A percentile compares a stretch with the other conserved stretches of the same genome.
These are phyloP conservation scores for Pulveroboletus sp. DNA, from an alignment of 768 basidiomycete species.

Conservation along the genomic window DNA sequence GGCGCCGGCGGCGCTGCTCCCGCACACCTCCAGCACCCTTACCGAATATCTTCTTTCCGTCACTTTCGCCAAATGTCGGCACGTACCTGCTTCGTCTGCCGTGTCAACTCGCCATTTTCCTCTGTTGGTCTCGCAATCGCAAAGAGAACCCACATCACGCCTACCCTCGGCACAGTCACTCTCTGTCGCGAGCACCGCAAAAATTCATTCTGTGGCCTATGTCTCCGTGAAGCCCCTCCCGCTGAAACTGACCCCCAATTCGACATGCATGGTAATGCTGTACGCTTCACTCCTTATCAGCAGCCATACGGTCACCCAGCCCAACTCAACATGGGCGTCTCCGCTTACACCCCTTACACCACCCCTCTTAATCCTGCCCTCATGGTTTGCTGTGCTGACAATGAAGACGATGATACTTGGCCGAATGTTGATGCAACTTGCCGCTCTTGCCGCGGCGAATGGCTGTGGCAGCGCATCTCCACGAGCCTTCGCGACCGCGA, in stretches of 20 bases:
- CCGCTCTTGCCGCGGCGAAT: conserved; percentile 61
- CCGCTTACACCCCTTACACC: conserved; percentile 25
- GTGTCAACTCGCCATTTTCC: conserved; percentile 58
- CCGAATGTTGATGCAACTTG: conserved; percentile 67
- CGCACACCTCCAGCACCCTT: conserved; percentile 29
- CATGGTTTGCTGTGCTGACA: conserved; percentile 56
- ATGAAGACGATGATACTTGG: conserved; percentile 72
- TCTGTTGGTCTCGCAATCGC: conserved; percentile 49
- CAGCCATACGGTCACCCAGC: conserved; percentile 26
- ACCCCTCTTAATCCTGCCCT: conserved; percentile 25
- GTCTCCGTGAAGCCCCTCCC: conserved; percentile 59
- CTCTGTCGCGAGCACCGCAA: conserved; percentile 67
- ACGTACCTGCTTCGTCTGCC: conserved; percentile 63
- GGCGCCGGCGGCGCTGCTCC: conserved; percentile 34
- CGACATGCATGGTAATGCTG: conserved; percentile 29
- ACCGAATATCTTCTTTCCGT: conserved; percentile 48
- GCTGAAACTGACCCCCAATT: conserved; percentile 39
- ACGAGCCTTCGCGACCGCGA: conserved; percentile 48
- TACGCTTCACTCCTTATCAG: conserved; percentile 32
- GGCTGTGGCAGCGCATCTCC: conserved; percentile 60
- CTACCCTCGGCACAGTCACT: conserved; percentile 43
- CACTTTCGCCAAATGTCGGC: conserved; percentile 61
- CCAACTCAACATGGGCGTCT: conserved; percentile 19
- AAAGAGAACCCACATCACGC: conserved; percentile 44
- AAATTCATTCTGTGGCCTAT: conserved; percentile 63